Conservation (phyloP, 805 yeast species). For the Candida ficus region DNA sequence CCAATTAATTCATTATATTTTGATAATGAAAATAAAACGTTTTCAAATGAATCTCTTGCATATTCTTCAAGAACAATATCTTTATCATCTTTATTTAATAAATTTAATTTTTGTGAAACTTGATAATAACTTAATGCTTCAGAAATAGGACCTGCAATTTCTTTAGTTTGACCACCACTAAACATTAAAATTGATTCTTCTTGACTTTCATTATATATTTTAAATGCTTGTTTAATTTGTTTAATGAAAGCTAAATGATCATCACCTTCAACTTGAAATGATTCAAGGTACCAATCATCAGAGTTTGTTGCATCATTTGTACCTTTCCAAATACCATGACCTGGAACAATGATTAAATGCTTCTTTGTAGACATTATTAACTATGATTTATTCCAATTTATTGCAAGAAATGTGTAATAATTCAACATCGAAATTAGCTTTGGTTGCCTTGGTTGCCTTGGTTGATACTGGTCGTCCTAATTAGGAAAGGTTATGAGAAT, state of each 20-base stretch:
- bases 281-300: slow-evolving; percentile 61
- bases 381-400: no score
- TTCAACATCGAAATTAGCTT: no score
- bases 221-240: slow-evolving; percentile 48
- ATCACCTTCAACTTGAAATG: slow-evolving; percentile 63
- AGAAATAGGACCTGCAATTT: slow-evolving; percentile 45
- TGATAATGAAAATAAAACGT: slow-evolving; percentile 56
- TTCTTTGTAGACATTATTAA: not conserved
- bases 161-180: slow-evolving; percentile 73
- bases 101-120: slow-evolving; percentile 33
- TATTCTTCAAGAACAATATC: slow-evolving; percentile 54
- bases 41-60: slow-evolving; percentile 79
- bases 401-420: no score
- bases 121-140: slow-evolving; percentile 57
- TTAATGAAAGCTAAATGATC: slow-evolving; percentile 64
- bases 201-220: slow-evolving; percentile 24
- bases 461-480: not conserved
- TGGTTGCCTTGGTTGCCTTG: no score
- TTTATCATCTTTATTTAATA: slow-evolving; percentile 5
- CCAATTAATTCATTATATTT: slow-evolving; percentile 44
- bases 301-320: slow-evolving; percentile 40
- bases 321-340: slow-evolving; percentile 58
- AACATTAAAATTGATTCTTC: slow-evolving; percentile 36
- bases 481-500: not conserved
- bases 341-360: slow-evolving; percentile 46